Evolutionary conservation across 495 filamentous ascomycete species (phyloP).

Genomic region (Aspergillus indologenus): DNA sequence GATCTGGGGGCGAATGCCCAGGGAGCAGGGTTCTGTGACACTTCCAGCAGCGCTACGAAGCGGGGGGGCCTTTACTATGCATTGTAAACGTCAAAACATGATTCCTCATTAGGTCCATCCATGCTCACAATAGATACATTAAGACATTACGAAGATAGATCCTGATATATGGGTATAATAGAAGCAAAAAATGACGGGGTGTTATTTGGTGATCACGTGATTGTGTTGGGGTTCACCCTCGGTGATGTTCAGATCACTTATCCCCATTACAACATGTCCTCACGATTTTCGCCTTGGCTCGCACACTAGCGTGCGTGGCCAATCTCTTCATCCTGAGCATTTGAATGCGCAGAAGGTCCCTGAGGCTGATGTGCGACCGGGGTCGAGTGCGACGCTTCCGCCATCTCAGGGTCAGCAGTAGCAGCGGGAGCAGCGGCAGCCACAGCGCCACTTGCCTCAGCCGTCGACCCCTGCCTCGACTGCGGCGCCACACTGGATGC

Average conservation of each 20-base stretch:
- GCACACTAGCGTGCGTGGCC: background rate
- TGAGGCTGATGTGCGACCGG: background rate
- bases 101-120: no score
- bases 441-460: background rate
- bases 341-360: background rate
- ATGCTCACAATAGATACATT: background rate
- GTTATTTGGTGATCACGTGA: background rate
- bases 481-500: constrained; percentile 3
- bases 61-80: no score
- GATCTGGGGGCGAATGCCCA: no score
- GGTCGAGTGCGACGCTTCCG: background rate
- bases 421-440: background rate
- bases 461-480: background rate
- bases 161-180: background rate
- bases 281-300: no score
- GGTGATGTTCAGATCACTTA: no score
- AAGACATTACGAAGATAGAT: background rate
- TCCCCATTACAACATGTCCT: no score
- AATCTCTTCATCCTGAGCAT: background rate
- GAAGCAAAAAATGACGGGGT: background rate
- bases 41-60: no score
- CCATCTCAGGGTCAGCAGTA: background rate
- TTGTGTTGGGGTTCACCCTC: background rate
- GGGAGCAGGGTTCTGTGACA: no score
- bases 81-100: no score